These are phyloP conservation scores for Tanacetum coccineum DNA, from an alignment of 129 eudicot species.

Conservation along the genomic window DNA sequence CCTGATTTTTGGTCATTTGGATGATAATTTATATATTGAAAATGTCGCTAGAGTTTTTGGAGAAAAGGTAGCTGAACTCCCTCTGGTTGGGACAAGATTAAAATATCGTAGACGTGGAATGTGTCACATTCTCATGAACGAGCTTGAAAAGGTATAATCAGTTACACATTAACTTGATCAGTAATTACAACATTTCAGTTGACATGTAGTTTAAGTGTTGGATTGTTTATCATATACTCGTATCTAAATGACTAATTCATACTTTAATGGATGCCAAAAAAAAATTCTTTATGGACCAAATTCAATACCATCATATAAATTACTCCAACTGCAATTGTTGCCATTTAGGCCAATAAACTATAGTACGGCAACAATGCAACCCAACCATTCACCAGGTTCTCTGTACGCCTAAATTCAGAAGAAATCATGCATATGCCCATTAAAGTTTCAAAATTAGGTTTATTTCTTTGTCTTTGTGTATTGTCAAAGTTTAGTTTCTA, in stretches of 20 bases:
- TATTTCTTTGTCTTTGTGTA: no score
- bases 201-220: not conserved
- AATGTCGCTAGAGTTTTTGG: slow-evolving; percentile 50
- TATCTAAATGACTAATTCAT: not conserved
- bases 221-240: not conserved
- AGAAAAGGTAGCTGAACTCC: slow-evolving; percentile 74
- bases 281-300: not conserved
- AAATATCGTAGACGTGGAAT: slow-evolving; percentile 70
- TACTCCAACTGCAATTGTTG: not conserved
- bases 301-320: not conserved
- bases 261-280: not conserved
- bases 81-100: slow-evolving; percentile 67
- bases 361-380: not conserved
- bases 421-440: no score
- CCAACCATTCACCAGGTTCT: not conserved
- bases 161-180: not conserved
- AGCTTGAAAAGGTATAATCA: slow-evolving; percentile 65
- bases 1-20: slow-evolving; percentile 7
- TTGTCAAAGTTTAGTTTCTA: not conserved
- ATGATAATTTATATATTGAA: slow-evolving; percentile 10
- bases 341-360: not conserved
- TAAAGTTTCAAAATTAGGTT: no score
- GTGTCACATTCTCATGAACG: slow-evolving; percentile 69
- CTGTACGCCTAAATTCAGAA: no score
- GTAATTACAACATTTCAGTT: not conserved